Conservation (phyloP, 2,329 filamentous ascomycete species). For the Biscogniauxia sp. region DNA sequence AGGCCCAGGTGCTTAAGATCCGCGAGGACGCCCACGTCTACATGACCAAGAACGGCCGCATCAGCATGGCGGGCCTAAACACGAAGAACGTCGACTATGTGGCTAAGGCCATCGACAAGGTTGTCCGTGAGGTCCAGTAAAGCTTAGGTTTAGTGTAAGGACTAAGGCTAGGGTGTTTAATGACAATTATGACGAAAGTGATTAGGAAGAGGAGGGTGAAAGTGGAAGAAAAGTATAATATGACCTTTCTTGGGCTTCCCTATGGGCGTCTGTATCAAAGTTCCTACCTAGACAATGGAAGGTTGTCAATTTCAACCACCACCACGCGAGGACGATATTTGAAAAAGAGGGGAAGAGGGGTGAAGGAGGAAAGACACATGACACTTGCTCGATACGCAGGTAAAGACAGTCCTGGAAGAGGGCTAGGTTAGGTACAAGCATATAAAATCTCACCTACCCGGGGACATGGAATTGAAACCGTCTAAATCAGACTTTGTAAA, state of each 20-base stretch:
- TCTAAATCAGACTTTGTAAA: too few species aligned
- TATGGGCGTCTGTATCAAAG: not conserved
- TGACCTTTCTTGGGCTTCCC: not conserved
- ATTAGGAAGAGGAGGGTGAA: not conserved
- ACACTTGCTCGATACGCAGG: too few species aligned
- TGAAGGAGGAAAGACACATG: too few species aligned
- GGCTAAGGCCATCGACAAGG: conserved; percentile 82
- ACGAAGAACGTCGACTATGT: conserved; percentile 90
- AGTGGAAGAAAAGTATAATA: not conserved
- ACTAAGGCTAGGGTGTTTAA: not conserved
- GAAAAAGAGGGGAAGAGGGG: too few species aligned
- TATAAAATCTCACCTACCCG: too few species aligned
- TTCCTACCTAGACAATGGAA: not conserved
- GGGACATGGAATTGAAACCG: too few species aligned
- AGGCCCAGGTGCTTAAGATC: conserved; percentile 70
- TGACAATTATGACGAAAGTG: not conserved
- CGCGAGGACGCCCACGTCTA: conserved; percentile 73
- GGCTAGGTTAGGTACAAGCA: too few species aligned
- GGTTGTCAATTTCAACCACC: not conserved
- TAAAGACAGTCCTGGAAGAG: too few species aligned
- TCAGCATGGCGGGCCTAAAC: conserved; percentile 98
- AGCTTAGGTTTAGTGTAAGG: not conserved
- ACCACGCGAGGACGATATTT: too few species aligned
- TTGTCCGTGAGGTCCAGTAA: conserved; percentile 57
- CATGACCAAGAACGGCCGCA: conserved; percentile 97